phyloP scores from a whole-genome alignment of 768 basidiomycete genomes.

The Arthromyces matolae region DNA sequence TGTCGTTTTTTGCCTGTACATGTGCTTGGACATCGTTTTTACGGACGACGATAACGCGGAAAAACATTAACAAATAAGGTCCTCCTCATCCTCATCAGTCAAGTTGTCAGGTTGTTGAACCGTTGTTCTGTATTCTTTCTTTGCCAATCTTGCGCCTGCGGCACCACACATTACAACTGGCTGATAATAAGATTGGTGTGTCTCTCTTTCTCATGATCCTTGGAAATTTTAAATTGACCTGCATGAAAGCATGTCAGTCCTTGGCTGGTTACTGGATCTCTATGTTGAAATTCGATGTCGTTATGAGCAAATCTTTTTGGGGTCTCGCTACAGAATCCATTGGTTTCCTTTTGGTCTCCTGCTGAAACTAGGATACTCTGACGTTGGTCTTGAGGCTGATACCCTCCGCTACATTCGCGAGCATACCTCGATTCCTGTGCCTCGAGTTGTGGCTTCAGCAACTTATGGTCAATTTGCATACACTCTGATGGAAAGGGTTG shows the following conservation, averaged over 20 bases:
- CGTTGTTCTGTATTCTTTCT: too few relatives aligned
- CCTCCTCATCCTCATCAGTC: too few relatives aligned
- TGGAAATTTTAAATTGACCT: too few relatives aligned
- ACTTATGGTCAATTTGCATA: constrained; percentile 3
- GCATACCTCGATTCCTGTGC: constrained; percentile 10
- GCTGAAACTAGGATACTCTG: constrained; percentile 3
- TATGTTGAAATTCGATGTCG: constrained; percentile 4
- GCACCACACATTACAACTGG: too few relatives aligned
- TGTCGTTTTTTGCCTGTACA: background rate
- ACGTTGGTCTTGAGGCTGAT: constrained; percentile 7
- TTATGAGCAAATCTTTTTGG: constrained; percentile 1
- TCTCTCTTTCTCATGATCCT: too few relatives aligned
- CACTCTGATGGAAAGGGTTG: constrained; percentile 5
- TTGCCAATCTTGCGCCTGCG: too few relatives aligned
- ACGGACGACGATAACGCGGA: too few relatives aligned
- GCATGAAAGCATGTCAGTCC: constrained; percentile 4
- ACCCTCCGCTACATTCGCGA: constrained; percentile 8
- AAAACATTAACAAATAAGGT: too few relatives aligned
- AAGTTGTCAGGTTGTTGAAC: too few relatives aligned
- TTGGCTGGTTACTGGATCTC: constrained; percentile 5
- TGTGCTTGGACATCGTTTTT: too few relatives aligned
- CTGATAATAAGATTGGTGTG: too few relatives aligned
- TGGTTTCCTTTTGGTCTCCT: constrained; percentile 11
- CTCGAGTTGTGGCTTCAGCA: constrained; percentile 2
- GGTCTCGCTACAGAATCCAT: background rate